Evolutionary conservation across 805 yeast species (phyloP), one percentile per base, ranked within the genome.

Genomic region (Cyberlindnera nakhonratchasimensis): DNA sequence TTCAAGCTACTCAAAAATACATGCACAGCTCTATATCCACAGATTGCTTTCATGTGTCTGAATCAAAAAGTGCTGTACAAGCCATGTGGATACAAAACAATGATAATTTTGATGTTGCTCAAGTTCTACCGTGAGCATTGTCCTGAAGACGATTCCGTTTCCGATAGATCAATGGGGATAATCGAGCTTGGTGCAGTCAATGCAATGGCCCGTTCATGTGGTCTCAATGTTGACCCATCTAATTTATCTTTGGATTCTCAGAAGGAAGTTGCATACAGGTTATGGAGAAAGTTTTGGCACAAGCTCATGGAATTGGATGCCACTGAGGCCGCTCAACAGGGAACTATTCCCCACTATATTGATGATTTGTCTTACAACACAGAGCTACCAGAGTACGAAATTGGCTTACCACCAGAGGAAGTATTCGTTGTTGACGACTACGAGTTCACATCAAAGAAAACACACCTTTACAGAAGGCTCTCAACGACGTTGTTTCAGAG

Each of bases 111-210:
- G 8, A 42, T 77, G 24, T 61, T 70, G 42, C 59, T 74, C 53
- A 67, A 74, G 46, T 59, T 72, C 22, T 80, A 79, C 57, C 73
- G 63, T 45, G 63, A 57, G 22, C 62, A 55, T 39, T 71, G 78
- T 1, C 80, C 79, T 0, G 81, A 76, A 51, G 76, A 74, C 51
- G 82, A 82, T 25, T 79, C 76, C 51, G 70, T 72, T 1, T 64
- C 67, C 3, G 80, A 72, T 42, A 71, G 69, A 26, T 74, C 75
- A 7, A 74, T 69, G 37, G 61, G 74, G 0, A 71, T 67, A 39
- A 67, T 73, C 4, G 66, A 68, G 42, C 59, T 70, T 3, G 76
- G 78, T 1, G 56, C 71, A 46, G 47, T 78, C 18, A 55, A 74
- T 12, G 76, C 75, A 39, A 70, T 74, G 72, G 81, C 77, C 0